Conservation (phyloP, 2,329 filamentous ascomycete genomes). For the Claviceps capensis region DNA sequence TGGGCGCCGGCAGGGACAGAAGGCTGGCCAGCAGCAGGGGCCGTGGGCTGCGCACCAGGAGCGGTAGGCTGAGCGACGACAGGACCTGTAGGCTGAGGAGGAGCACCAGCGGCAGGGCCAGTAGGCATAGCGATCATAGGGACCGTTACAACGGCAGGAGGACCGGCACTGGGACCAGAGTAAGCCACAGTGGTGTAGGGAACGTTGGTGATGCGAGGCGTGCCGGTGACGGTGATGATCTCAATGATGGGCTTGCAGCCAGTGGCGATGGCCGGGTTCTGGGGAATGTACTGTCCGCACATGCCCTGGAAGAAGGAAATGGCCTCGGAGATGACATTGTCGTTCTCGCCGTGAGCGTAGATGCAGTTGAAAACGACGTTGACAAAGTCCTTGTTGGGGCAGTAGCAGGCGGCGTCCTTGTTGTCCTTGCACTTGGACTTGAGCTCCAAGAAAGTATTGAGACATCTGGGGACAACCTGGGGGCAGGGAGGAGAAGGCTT, state of each 20-base stretch:
- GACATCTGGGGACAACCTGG: slow-evolving; percentile 65
- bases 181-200: slow-evolving; percentile 38
- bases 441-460: slow-evolving; percentile 77
- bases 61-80: slow-evolving; percentile 4
- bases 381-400: slow-evolving; percentile 64
- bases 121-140: slow-evolving; percentile 39
- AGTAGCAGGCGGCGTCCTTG: slow-evolving; percentile 75
- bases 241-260: slow-evolving; percentile 51
- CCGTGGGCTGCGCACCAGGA: slow-evolving; percentile 4
- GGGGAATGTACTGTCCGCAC: slow-evolving; percentile 59
- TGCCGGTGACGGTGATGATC: slow-evolving; percentile 40
- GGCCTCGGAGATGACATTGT: slow-evolving; percentile 54
- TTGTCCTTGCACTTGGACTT: slow-evolving; percentile 64
- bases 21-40: slow-evolving; percentile 3
- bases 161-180: slow-evolving; percentile 30
- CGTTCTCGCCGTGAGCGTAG: slow-evolving; percentile 56
- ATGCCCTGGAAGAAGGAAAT: slow-evolving; percentile 82
- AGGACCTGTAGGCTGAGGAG: slow-evolving; percentile 6
- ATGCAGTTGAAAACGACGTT: slow-evolving; percentile 71
- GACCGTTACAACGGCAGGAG: slow-evolving; percentile 34
- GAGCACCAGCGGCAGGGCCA: slow-evolving; percentile 7
- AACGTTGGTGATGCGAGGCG: slow-evolving; percentile 36
- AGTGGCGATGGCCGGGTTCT: slow-evolving; percentile 79
- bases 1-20: background rate
- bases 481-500: slow-evolving; percentile 36